phyloP scores from a whole-genome alignment of 805 yeast species.

The Teunomyces gatunensis region DNA sequence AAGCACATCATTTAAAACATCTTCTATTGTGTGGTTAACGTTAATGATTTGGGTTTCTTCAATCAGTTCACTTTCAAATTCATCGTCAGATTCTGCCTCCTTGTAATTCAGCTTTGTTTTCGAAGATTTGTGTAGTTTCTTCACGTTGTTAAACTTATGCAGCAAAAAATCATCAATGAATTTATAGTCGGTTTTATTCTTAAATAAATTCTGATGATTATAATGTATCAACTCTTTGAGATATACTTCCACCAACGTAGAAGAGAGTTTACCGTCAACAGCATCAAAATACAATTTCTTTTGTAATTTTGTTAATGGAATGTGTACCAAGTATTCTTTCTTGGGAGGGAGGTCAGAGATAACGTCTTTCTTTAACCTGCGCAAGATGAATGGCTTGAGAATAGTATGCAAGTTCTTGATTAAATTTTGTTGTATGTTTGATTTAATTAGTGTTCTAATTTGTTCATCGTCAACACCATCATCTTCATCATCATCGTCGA shows the following conservation, averaged over 20 bases:
- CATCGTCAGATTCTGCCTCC: conserved; percentile 32
- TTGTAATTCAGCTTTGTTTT: conserved; percentile 5
- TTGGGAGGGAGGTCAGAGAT: conserved; percentile 73
- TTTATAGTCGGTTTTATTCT: conserved; percentile 14
- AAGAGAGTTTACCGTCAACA: conserved; percentile 42
- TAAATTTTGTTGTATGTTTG: conserved; percentile 49
- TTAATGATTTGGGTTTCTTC: neutral
- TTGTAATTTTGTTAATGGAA: conserved; percentile 65
- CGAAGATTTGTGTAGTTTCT: neutral
- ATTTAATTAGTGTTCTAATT: conserved; percentile 53
- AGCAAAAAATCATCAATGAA: conserved; percentile 41
- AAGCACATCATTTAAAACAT: neutral
- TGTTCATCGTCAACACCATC: conserved; percentile 35
- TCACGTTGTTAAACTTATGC: conserved; percentile 3
- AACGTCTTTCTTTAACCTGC: conserved; percentile 78
- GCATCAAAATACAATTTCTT: conserved; percentile 57
- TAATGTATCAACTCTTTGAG: conserved; percentile 50
- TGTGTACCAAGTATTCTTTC: conserved; percentile 80
- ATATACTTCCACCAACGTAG: conserved; percentile 44
- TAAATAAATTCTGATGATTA: conserved; percentile 28
- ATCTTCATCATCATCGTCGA: conserved; percentile 6
- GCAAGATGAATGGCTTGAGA: conserved; percentile 78
- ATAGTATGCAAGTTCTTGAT: conserved; percentile 82
- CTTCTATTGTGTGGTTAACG: neutral
- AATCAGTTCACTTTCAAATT: conserved; percentile 15